Evolutionary conservation across 805 yeast genomes (phyloP).

Genomic region (Danielozyma ontarioensis): DNA sequence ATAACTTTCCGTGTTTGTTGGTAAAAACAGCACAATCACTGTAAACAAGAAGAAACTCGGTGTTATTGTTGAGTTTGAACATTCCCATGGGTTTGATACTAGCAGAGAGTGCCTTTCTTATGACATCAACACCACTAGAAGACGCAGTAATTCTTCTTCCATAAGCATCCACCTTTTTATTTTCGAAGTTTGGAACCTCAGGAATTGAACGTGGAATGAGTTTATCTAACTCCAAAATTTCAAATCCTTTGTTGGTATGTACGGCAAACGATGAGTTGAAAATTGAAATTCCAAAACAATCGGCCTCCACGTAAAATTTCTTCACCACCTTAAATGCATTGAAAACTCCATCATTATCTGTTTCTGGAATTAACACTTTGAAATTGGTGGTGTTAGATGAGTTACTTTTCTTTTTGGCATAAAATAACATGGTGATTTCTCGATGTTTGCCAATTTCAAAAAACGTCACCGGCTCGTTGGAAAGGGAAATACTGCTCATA

Average conservation of each 20-base stretch:
- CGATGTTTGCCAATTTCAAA: slow-evolving; percentile 70
- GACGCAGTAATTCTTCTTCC: slow-evolving; percentile 13
- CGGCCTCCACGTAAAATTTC: slow-evolving; percentile 48
- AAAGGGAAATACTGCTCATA: slow-evolving; percentile 43
- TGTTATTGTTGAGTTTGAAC: slow-evolving; percentile 51
- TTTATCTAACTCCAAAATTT: slow-evolving; percentile 56
- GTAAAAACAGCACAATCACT: slow-evolving; percentile 65
- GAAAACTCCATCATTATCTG: slow-evolving; percentile 49
- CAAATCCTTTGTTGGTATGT: slow-evolving; percentile 63
- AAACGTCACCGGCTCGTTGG: slow-evolving; percentile 46
- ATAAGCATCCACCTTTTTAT: slow-evolving; percentile 26
- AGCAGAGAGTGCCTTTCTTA: slow-evolving; percentile 36
- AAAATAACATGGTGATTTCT: slow-evolving; percentile 52
- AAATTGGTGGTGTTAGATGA: slow-evolving; percentile 41
- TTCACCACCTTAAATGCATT: slow-evolving; percentile 34
- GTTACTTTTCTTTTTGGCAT: slow-evolving; percentile 49
- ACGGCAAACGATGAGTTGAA: slow-evolving; percentile 64
- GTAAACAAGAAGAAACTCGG: slow-evolving; percentile 59
- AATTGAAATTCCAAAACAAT: slow-evolving; percentile 54
- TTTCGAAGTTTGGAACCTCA: slow-evolving; percentile 27
- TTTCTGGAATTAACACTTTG: slow-evolving; percentile 53
- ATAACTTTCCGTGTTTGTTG: slow-evolving; percentile 52
- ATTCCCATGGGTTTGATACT: slow-evolving; percentile 54
- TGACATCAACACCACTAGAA: slow-evolving; percentile 26
- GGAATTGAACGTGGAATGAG: slow-evolving; percentile 57